Evolutionary conservation across 306 rosid genomes (phyloP).

Genomic region (Ceratonia siliqua): DNA sequence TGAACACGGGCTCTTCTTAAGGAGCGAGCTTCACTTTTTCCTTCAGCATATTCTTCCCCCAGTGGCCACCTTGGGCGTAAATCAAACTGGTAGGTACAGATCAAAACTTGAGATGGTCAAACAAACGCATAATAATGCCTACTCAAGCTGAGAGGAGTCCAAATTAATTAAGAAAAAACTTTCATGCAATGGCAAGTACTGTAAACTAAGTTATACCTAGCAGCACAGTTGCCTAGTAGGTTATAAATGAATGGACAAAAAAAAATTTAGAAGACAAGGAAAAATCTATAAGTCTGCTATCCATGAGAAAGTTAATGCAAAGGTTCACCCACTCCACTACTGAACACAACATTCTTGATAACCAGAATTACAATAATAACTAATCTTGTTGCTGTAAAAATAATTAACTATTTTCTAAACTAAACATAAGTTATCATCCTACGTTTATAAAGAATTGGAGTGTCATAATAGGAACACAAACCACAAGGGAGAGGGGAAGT

Average conservation of each 20-base stretch:
- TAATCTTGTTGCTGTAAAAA: slow-evolving; percentile 1
- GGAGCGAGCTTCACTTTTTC: slow-evolving; percentile 85
- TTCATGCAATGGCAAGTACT: slow-evolving; percentile 1
- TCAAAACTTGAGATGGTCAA: background rate
- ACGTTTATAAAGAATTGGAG: background rate
- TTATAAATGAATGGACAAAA: background rate
- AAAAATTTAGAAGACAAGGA: background rate
- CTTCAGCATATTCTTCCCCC: slow-evolving; percentile 84
- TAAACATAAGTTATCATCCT: background rate
- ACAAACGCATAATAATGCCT: slow-evolving; percentile 1
- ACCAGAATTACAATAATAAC: background rate
- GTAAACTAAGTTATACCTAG: background rate
- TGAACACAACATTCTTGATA: background rate
- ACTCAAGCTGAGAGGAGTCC: background rate
- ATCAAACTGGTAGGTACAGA: slow-evolving; percentile 58
- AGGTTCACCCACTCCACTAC: background rate
- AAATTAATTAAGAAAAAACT: slow-evolving; percentile 6
- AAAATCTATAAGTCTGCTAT: background rate
- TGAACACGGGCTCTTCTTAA: slow-evolving; percentile 78
- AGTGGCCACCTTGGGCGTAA: slow-evolving; percentile 95
- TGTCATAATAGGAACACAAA: slow-evolving; percentile 16
- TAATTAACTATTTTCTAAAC: background rate
- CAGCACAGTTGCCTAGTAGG: background rate
- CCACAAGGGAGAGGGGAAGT: background rate
- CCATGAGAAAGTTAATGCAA: slow-evolving; percentile 1